Percentiles rank a stretch among this genome's conserved stretches.
Evolutionary conservation across 495 filamentous ascomycete species (phyloP).

Genomic region (Extremus antarcticus): DNA sequence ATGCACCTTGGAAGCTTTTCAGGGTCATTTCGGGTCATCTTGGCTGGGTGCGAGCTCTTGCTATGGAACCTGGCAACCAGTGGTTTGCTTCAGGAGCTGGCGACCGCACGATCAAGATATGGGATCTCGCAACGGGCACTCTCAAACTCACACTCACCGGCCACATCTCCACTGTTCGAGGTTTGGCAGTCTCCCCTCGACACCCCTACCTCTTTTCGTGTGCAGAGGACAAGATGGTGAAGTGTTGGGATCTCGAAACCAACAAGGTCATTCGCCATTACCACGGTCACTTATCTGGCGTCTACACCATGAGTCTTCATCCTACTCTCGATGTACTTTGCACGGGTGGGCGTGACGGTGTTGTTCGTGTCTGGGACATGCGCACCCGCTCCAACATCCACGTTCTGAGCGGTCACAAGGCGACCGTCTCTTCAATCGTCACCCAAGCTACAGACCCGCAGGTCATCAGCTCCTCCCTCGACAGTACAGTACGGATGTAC

Average conservation of each 20-base stretch:
- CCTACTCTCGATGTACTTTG: constrained; percentile 90
- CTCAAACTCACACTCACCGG: constrained; percentile 84
- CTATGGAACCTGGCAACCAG: constrained; percentile 90
- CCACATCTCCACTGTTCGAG: constrained; percentile 93
- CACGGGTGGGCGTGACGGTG: constrained; percentile 90
- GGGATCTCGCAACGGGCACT: constrained; percentile 81
- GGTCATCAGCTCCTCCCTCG: constrained; percentile 81
- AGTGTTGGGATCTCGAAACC: constrained; percentile 98
- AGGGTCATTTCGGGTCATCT: constrained; percentile 92
- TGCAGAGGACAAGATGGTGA: constrained; percentile 99
- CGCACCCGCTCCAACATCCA: constrained; percentile 89
- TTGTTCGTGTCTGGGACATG: constrained; percentile 97
- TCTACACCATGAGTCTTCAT: constrained; percentile 84
- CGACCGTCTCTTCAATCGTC: constrained; percentile 76
- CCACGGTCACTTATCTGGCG: constrained; percentile 92
- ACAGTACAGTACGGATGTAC: constrained; percentile 88
- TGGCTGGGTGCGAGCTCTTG: constrained; percentile 87
- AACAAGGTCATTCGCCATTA: constrained; percentile 99
- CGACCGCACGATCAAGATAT: constrained; percentile 97
- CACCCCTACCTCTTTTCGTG: constrained; percentile 98
- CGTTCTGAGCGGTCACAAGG: constrained; percentile 75
- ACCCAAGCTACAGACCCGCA: constrained; percentile 97
- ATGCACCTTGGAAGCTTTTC: constrained; percentile 97
- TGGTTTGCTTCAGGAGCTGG: constrained; percentile 97
- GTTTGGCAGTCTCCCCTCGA: constrained; percentile 81